These are phyloP conservation scores for Avena atlantica DNA, from an alignment of 176 grass and related monocot species.

Conservation along the genomic window DNA sequence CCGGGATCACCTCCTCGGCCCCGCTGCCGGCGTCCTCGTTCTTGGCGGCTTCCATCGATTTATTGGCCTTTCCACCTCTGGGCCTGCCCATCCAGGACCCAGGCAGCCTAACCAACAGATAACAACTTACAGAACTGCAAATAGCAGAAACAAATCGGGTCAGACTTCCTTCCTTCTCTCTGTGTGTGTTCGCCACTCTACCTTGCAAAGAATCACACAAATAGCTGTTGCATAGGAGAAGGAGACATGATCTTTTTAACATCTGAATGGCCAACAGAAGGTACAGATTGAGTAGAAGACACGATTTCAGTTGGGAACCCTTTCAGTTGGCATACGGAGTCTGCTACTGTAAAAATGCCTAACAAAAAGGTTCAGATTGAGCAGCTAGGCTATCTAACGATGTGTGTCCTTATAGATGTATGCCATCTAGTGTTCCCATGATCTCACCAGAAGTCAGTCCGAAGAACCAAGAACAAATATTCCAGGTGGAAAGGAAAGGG, in stretches of 20 bases:
- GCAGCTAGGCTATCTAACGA: neutral
- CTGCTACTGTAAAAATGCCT: neutral
- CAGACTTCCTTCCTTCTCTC: neutral
- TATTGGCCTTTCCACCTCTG: constrained; percentile 71
- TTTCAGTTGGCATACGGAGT: constrained; percentile 6
- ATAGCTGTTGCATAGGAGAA: neutral
- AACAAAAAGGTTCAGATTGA: constrained; percentile 10
- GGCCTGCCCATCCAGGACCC: constrained; percentile 70
- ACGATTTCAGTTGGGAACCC: neutral
- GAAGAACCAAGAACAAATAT: neutral
- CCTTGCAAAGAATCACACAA: neutral
- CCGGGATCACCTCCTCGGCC: constrained; percentile 65
- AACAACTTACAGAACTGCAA: constrained; percentile 26
- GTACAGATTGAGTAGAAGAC: neutral
- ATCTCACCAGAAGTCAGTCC: constrained; percentile 1
- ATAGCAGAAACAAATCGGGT: neutral
- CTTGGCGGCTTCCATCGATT: constrained; percentile 46
- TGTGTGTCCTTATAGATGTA: neutral
- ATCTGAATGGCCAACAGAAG: neutral
- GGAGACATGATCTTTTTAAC: neutral
- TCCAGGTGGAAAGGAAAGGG: constrained; percentile 26
- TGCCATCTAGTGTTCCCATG: neutral
- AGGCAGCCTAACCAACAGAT: neutral
- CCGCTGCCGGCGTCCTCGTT: constrained; percentile 64
- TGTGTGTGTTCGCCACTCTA: neutral